These are phyloP conservation scores for Fusarium continuum DNA, from an alignment of 2,329 filamentous ascomycete species.

Conservation along the genomic window DNA sequence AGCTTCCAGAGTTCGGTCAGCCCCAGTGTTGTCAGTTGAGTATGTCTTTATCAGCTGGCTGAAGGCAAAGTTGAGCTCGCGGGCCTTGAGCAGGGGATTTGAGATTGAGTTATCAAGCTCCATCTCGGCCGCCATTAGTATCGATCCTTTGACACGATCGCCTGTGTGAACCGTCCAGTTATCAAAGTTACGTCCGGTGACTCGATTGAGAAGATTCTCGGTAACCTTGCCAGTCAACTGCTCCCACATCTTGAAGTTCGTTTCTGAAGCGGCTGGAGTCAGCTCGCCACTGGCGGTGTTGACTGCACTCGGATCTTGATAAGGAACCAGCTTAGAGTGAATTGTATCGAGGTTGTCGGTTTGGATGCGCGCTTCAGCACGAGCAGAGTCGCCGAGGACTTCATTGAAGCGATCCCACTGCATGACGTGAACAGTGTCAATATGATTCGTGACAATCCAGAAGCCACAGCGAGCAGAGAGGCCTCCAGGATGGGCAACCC, in stretches of 20 bases:
- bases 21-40: slow-evolving; percentile 50
- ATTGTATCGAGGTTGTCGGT: slow-evolving; percentile 52
- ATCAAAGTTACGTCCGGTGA: slow-evolving; percentile 54
- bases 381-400: slow-evolving; percentile 59
- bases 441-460: slow-evolving; percentile 59
- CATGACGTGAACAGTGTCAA: slow-evolving; percentile 55
- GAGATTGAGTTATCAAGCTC: slow-evolving; percentile 54
- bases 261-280: slow-evolving; percentile 29
- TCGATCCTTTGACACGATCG: slow-evolving; percentile 59
- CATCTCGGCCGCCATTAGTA: slow-evolving; percentile 50
- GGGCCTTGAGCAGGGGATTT: slow-evolving; percentile 46
- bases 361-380: slow-evolving; percentile 57
- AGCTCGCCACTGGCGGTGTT: slow-evolving; percentile 28
- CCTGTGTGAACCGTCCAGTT: slow-evolving; percentile 64
- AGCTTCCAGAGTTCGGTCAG: slow-evolving; percentile 55
- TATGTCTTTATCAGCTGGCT: slow-evolving; percentile 54
- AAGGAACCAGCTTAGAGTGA: slow-evolving; percentile 56
- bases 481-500: slow-evolving; percentile 60
- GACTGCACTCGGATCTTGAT: slow-evolving; percentile 50
- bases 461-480: slow-evolving; percentile 64
- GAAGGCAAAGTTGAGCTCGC: slow-evolving; percentile 60
- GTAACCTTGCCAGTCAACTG: slow-evolving; percentile 61
- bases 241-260: slow-evolving; percentile 57
- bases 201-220: slow-evolving; percentile 54
- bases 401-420: slow-evolving; percentile 68